Evolutionary conservation across 148 eudicot genomes (phyloP).

Genomic region (Suaeda aralocaspica): DNA sequence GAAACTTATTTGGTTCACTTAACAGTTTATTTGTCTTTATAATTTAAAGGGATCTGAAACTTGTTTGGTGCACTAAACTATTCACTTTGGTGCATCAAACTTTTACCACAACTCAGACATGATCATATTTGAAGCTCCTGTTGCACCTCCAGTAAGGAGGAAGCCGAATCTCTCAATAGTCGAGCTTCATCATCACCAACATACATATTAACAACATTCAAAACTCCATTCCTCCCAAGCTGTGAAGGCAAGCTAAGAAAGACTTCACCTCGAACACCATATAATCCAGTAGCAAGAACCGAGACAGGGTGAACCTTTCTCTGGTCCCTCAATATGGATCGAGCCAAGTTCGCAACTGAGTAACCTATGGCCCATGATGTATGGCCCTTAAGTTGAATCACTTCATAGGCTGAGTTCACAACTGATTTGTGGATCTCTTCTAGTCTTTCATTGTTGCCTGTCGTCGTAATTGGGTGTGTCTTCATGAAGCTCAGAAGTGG

Average conservation of each 20-base stretch:
- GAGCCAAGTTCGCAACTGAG: conserved; percentile 74
- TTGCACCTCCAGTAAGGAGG: no score
- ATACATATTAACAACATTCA: conserved; percentile 70
- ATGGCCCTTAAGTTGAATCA: conserved; percentile 87
- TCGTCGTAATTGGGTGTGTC: conserved; percentile 42
- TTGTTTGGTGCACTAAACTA: no score
- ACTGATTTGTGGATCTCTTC: conserved; percentile 74
- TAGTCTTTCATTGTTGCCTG: conserved; percentile 56
- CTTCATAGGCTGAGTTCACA: conserved; percentile 78
- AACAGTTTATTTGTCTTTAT: no score
- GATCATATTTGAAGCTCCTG: not conserved
- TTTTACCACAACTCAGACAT: no score
- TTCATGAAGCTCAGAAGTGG: conserved; percentile 70
- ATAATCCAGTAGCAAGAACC: conserved; percentile 70
- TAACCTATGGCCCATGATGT: conserved; percentile 97
- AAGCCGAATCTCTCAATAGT: no score
- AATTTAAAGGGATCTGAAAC: no score
- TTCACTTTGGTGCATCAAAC: no score
- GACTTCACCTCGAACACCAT: conserved; percentile 58
- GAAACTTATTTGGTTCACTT: no score
- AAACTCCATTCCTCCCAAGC: conserved; percentile 71
- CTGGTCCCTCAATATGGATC: conserved; percentile 67
- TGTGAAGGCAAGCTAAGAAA: conserved; percentile 86
- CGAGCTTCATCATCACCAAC: conserved; percentile 58
- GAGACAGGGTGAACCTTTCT: conserved; percentile 80